Conservation (phyloP, 73 alveolate genomes). For the Paramecium sexaurelia region DNA sequence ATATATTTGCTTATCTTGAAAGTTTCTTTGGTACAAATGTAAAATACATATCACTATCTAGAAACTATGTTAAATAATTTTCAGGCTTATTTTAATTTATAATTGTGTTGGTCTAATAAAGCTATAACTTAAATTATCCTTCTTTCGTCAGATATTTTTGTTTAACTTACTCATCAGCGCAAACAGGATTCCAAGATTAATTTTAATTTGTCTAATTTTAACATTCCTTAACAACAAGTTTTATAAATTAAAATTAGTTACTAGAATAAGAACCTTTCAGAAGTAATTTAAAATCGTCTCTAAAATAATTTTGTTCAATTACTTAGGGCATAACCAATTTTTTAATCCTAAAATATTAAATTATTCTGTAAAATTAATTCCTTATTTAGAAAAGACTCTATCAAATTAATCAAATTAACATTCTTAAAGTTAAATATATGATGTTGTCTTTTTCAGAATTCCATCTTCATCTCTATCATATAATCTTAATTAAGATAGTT, state of each 20-base stretch:
- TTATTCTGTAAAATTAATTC: background rate
- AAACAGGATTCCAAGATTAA: background rate
- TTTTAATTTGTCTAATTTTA: background rate
- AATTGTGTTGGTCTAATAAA: background rate
- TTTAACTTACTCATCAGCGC: background rate
- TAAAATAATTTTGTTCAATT: background rate
- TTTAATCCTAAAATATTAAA: background rate
- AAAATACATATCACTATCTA: conserved; percentile 34
- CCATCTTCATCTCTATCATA: background rate
- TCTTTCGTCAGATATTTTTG: background rate
- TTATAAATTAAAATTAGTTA: background rate
- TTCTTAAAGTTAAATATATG: background rate
- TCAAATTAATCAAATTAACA: background rate
- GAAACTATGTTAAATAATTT: background rate
- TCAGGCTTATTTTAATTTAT: background rate
- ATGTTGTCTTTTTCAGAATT: background rate
- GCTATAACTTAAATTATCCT: background rate
- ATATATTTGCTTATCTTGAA: conserved; percentile 5
- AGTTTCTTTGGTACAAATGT: conserved; percentile 31
- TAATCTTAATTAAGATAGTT: background rate
- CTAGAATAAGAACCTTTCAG: conserved; percentile 22
- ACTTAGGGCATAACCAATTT: conserved; percentile 39
- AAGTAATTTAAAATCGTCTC: background rate
- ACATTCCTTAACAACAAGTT: background rate
- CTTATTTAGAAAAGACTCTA: background rate